phyloP scores from a whole-genome alignment of 257 asterid species.

The Solanum bulbocastanum region DNA sequence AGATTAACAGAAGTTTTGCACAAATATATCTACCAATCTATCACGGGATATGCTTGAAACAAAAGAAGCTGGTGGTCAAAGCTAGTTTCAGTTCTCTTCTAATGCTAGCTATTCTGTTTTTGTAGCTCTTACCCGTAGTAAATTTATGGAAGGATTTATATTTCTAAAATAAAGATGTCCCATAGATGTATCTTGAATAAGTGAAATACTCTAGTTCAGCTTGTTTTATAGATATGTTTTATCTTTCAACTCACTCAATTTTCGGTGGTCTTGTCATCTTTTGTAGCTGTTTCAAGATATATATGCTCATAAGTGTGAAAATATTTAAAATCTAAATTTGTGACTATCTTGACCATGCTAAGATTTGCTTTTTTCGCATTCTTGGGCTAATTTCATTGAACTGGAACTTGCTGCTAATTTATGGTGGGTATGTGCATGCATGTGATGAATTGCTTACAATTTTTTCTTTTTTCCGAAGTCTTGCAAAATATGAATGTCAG shows the following conservation, averaged over 20 bases:
- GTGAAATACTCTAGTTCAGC: not conserved
- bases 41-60: not conserved
- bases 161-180: not conserved
- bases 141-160: not conserved
- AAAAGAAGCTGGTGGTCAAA: not conserved
- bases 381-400: not conserved
- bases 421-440: not conserved
- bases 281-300: not conserved
- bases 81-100: not conserved
- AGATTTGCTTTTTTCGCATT: not conserved
- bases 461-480: not conserved
- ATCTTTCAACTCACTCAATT: not conserved
- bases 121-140: not conserved
- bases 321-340: not conserved
- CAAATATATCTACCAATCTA: not conserved
- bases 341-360: not conserved
- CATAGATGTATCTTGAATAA: not conserved
- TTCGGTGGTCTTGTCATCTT: not conserved
- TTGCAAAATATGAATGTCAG: not conserved
- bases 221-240: not conserved
- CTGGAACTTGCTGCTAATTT: not conserved
- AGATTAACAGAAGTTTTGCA: not conserved
- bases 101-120: not conserved
- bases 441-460: not conserved
- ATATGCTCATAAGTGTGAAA: not conserved